Evolutionary conservation across 2,329 filamentous ascomycete species (phyloP), one percentile per base, ranked within the genome.

Genomic region (Penicillium aurantiogriseum): DNA sequence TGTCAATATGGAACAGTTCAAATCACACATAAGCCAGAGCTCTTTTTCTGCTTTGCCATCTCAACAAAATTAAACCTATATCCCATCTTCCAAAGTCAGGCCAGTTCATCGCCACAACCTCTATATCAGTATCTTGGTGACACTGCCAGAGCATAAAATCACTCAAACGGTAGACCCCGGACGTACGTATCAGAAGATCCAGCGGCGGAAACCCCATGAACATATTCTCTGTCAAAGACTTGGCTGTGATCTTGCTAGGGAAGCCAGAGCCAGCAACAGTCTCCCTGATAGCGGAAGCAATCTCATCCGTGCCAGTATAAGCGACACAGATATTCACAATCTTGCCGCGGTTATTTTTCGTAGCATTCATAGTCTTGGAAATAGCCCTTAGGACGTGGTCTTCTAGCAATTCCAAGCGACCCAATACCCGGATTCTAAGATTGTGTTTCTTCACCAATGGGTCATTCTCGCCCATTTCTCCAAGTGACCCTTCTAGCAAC

Each of bases 101-200:
- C 51, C 43, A 54, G 9, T 47, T 54, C 25, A 33, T 45, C 8
- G 17, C 51, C 17, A 54, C 51, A 25, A 47, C 35, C 43, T 47
- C 51, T 4, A 54, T 47, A n/a, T 25, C 31, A 17, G 51, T 47
- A 33, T 33, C 7, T 45, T 54, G 40, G 2, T 45, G 50, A n/a
- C 50, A 52, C 27, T 52, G 40, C 50, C 50, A 52, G 4, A 52
- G 50, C 50, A 52, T 52, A 10, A 45, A 52, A 17, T 45, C 50
- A 29, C 50, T 45, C 29, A 45, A 45, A 8, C 39, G 29, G 11
- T 38, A 44, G 3, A 45, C 50, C 6, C 50, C 40, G 3, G 29
- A 52, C 2, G 40, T 52, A 21, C 50, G 50, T 45, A 45, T 38
- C 17, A 52, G 23, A 29, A 51, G 21, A 13, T 51, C 48, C 19